Conservation (phyloP, 345 rosid species). For the Balakata baccata region DNA sequence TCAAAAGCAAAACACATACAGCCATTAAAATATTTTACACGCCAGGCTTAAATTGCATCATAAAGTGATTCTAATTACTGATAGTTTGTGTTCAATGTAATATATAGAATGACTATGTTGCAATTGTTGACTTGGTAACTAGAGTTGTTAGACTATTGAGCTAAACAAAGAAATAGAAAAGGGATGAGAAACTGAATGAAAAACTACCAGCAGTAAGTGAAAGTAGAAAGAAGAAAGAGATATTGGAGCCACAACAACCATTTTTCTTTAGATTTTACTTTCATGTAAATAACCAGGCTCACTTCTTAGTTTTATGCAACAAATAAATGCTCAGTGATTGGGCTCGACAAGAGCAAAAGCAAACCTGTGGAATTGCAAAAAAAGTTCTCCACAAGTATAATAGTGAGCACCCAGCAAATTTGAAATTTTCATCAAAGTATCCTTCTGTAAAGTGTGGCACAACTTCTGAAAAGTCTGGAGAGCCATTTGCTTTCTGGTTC, state of each 20-base stretch:
- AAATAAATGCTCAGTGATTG: not conserved
- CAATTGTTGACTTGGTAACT: not conserved
- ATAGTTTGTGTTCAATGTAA: not conserved
- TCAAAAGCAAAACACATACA: no score
- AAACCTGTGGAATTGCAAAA: constrained; percentile 89
- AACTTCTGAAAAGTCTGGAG: constrained; percentile 35
- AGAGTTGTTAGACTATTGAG: not conserved
- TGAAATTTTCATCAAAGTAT: constrained; percentile 46
- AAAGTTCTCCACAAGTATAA: constrained; percentile 71
- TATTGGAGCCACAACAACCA: no score
- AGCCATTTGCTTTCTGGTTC: constrained; percentile 48
- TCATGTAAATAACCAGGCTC: not conserved
- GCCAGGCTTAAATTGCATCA: not conserved
- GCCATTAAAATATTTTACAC: not conserved
- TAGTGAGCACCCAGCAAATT: constrained; percentile 61
- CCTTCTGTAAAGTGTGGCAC: constrained; percentile 46
- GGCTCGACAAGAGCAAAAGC: constrained; percentile 3
- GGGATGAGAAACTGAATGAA: not conserved
- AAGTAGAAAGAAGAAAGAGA: not conserved
- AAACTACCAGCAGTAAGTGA: not conserved
- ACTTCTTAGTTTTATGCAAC: not conserved
- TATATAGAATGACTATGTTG: not conserved
- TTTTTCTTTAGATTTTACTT: not conserved
- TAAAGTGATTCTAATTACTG: not conserved
- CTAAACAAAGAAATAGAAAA: no score